A percentile compares a stretch with the other conserved stretches of the same genome.
These are phyloP conservation scores for Myxozyma geophila DNA, from an alignment of 805 yeast species.

Conservation along the genomic window DNA sequence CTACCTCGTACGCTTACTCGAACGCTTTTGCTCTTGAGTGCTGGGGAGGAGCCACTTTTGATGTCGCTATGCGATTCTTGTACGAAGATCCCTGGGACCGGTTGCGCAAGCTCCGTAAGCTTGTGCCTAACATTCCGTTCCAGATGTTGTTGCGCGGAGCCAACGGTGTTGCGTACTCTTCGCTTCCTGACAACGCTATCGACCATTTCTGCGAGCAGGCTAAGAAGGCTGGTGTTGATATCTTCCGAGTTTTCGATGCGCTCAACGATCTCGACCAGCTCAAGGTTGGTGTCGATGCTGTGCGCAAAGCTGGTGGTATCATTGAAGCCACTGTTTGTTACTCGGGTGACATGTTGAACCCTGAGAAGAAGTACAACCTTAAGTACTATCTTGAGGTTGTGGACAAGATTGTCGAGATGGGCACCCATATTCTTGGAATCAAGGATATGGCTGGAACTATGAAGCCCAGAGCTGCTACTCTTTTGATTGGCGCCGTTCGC, in stretches of 20 bases:
- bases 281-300: constrained; percentile 97
- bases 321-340: constrained; percentile 98
- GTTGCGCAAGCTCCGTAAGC: constrained; percentile 79
- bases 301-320: constrained; percentile 97
- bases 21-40: constrained; percentile 96
- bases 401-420: constrained; percentile 84
- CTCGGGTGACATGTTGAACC: constrained; percentile 97
- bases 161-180: constrained; percentile 97
- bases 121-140: constrained; percentile 98
- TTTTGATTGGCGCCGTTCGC: constrained; percentile 80
- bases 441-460: constrained; percentile 99
- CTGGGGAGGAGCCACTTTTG: constrained; percentile 99
- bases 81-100: constrained; percentile 99
- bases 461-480: constrained; percentile 90
- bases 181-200: constrained; percentile 97
- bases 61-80: constrained; percentile 96
- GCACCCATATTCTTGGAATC: constrained; percentile 95
- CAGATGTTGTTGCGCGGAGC: constrained; percentile 99
- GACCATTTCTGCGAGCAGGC: constrained; percentile 97
- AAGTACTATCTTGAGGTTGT: constrained; percentile 83
- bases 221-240: constrained; percentile 93
- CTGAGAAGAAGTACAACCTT: constrained; percentile 94
- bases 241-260: constrained; percentile 97
- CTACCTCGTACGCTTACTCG: constrained; percentile 86
- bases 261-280: constrained; percentile 95